Evolutionary conservation across 805 yeast species (phyloP).

Genomic region (Saccharomycopsis synnaedendra): DNA sequence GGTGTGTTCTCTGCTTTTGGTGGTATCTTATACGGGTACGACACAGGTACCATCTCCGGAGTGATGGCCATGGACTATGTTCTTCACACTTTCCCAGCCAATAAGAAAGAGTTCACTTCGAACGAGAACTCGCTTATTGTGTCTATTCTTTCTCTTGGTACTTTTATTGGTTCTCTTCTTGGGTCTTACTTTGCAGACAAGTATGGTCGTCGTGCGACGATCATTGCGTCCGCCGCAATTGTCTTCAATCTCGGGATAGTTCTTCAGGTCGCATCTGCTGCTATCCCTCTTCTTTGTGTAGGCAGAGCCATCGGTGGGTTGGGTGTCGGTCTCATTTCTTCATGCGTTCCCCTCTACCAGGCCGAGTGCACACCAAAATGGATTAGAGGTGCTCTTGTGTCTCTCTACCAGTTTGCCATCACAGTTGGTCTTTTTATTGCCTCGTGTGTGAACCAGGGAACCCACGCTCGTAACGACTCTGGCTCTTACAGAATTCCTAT

Average conservation of each 20-base stretch:
- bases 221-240: slow-evolving; percentile 30
- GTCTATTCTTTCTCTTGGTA: slow-evolving; percentile 65
- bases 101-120: slow-evolving; percentile 28
- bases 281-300: slow-evolving; percentile 39
- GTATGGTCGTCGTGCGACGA: slow-evolving; percentile 43
- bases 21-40: slow-evolving; percentile 58
- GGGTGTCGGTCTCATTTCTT: slow-evolving; percentile 57
- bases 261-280: slow-evolving; percentile 34
- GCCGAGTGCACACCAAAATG: slow-evolving; percentile 51
- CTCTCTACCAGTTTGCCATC: slow-evolving; percentile 70
- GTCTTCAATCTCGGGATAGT: slow-evolving; percentile 44
- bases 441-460: slow-evolving; percentile 46
- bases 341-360: slow-evolving; percentile 57
- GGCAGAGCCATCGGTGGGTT: slow-evolving; percentile 63
- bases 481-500: slow-evolving; percentile 58
- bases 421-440: slow-evolving; percentile 66
- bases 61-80: slow-evolving; percentile 54
- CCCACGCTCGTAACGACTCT: slow-evolving; percentile 34
- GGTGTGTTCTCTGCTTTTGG: slow-evolving; percentile 63
- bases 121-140: slow-evolving; percentile 48
- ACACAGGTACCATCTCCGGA: slow-evolving; percentile 59
- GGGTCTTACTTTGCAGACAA: slow-evolving; percentile 48
- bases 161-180: slow-evolving; percentile 53
- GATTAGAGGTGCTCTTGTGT: slow-evolving; percentile 53
- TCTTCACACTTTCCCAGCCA: slow-evolving; percentile 29